Percentiles rank a stretch among this genome's conserved stretches.
Conservation (phyloP, 441 rosid species). For the Aleurites moluccanus region DNA sequence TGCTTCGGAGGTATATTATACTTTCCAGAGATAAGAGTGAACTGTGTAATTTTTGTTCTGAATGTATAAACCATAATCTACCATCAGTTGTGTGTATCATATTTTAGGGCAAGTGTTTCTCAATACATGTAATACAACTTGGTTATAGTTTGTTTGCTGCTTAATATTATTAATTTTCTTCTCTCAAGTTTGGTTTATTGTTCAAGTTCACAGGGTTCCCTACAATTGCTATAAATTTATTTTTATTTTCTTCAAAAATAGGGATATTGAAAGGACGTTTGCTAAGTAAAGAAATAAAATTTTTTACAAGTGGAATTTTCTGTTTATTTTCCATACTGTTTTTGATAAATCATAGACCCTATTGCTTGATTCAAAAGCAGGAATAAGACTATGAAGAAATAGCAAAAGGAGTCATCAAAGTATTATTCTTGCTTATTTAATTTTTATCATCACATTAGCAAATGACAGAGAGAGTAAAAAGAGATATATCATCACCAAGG, state of each 20-base stretch:
- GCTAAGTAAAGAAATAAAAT: too few species aligned
- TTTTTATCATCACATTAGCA: too few species aligned
- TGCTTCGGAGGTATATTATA: conserved; percentile 1
- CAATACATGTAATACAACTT: neutral
- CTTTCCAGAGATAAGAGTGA: neutral
- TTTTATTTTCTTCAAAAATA: too few species aligned
- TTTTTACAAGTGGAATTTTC: too few species aligned
- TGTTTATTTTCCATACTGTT: too few species aligned
- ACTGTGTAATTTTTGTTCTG: neutral
- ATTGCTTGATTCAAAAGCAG: too few species aligned
- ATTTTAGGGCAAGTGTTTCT: neutral
- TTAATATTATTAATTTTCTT: neutral
- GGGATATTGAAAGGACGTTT: too few species aligned
- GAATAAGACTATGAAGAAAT: too few species aligned
- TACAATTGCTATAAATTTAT: too few species aligned
- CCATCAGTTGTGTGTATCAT: neutral
- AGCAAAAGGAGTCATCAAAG: too few species aligned
- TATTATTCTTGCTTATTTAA: too few species aligned
- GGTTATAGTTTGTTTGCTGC: neutral
- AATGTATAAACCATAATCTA: neutral
- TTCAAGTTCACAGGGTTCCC: neutral
- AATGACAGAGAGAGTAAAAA: neutral
- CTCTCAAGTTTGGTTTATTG: neutral
- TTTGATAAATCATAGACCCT: too few species aligned
- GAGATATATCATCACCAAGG: neutral